Conservation (phyloP, 2,329 filamentous ascomycete genomes). For the Penicillium brasilianum region DNA sequence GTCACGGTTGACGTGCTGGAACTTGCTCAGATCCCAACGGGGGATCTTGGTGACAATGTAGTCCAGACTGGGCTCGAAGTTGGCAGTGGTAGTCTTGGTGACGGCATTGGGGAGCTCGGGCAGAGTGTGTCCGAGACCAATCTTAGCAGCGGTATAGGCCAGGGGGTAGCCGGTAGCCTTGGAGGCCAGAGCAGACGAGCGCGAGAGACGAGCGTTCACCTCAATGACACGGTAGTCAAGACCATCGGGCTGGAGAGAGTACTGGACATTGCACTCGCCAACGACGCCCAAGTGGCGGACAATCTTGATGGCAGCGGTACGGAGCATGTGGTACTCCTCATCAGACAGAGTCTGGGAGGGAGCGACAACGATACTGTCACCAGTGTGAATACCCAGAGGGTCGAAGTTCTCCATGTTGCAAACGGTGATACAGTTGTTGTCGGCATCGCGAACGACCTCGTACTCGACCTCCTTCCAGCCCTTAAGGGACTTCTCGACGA, state of each 20-base stretch:
- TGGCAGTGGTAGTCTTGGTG: slow-evolving; percentile 97
- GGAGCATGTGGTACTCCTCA: slow-evolving; percentile 99
- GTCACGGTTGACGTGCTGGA: slow-evolving; percentile 97
- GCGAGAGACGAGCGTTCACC: slow-evolving; percentile 97
- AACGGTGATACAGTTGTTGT: slow-evolving; percentile 98
- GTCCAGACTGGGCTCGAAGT: slow-evolving; percentile 96
- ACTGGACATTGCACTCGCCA: slow-evolving; percentile 98
- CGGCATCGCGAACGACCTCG: slow-evolving; percentile 93
- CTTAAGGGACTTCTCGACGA: slow-evolving; percentile 98
- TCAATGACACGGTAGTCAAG: slow-evolving; percentile 99
- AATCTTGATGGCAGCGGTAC: slow-evolving; percentile 96
- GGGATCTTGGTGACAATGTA: slow-evolving; percentile 99
- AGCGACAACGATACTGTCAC: slow-evolving; percentile 97
- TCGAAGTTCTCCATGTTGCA: slow-evolving; percentile 99
- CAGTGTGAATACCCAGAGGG: slow-evolving; percentile 94
- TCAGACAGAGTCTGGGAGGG: slow-evolving; percentile 96
- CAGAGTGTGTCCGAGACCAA: slow-evolving; percentile 91
- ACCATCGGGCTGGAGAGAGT: slow-evolving; percentile 93
- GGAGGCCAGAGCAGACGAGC: slow-evolving; percentile 93
- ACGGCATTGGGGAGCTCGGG: slow-evolving; percentile 97
- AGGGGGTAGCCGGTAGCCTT: slow-evolving; percentile 98
- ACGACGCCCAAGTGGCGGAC: slow-evolving; percentile 96
- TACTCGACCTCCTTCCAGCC: slow-evolving; percentile 99
- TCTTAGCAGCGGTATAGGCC: slow-evolving; percentile 97
- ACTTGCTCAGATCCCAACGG: slow-evolving; percentile 97